Percentiles rank a stretch among this genome's conserved stretches.
These are phyloP conservation scores for Auricularia auricula-judae DNA, from an alignment of 768 basidiomycete genomes.

Conservation along the genomic window DNA sequence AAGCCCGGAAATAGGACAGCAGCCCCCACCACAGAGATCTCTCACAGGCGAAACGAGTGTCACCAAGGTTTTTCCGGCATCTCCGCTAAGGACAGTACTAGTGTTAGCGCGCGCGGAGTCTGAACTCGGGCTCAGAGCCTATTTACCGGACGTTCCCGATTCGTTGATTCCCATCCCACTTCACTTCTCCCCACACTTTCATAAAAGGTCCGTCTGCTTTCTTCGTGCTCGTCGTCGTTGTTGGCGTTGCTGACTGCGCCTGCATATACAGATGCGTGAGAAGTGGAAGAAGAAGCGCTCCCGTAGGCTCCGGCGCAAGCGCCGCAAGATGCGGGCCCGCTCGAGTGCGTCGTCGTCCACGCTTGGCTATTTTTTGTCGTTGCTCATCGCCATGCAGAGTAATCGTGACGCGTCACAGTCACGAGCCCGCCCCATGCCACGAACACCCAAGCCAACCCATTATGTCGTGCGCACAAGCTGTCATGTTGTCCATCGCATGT, in stretches of 20 bases:
- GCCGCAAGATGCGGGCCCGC: slow-evolving; percentile 93
- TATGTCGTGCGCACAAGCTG: not conserved
- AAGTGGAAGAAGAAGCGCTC: slow-evolving; percentile 97
- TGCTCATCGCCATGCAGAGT: not conserved
- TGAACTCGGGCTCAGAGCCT: not conserved
- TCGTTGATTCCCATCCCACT: not conserved
- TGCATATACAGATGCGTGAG: slow-evolving; percentile 56
- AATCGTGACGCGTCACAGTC: not conserved
- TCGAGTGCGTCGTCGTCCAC: slow-evolving; percentile 53
- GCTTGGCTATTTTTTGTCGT: not conserved
- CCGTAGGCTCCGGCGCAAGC: slow-evolving; percentile 84
- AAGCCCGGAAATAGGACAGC: too few relatives aligned
- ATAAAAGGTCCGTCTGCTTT: not conserved
- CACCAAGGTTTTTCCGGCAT: too few relatives aligned
- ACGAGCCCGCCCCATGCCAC: not conserved
- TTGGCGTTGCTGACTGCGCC: not conserved
- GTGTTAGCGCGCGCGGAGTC: too few relatives aligned
- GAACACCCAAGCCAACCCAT: not conserved
- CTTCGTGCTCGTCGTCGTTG: not conserved
- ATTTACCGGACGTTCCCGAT: not conserved
- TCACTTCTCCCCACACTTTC: not conserved
- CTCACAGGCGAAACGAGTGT: too few relatives aligned
- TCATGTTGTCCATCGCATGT: not conserved
- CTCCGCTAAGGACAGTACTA: too few relatives aligned
- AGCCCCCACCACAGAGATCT: too few relatives aligned